Evolutionary conservation across 2,329 filamentous ascomycete genomes (phyloP).

Genomic region (Thielaviopsis euricoi): DNA sequence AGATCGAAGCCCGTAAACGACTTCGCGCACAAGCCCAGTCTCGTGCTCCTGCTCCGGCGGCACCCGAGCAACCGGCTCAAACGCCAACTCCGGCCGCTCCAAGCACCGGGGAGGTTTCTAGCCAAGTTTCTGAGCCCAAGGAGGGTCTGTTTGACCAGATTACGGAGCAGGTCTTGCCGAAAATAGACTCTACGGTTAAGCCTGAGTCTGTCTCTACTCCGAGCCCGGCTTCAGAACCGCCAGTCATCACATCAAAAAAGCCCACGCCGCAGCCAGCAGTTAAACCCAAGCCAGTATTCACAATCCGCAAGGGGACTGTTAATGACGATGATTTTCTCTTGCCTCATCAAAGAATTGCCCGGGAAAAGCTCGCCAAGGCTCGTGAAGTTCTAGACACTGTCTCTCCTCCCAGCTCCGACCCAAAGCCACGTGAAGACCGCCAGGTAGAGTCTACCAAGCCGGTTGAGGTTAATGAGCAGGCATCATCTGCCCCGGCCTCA

Average conservation of each 20-base stretch:
- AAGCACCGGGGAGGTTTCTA: too few relatives aligned
- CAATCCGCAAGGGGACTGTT: background rate
- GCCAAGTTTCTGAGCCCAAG: background rate
- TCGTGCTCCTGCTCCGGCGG: background rate
- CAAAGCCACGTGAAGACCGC: background rate
- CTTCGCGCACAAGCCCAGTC: background rate
- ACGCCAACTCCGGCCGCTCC: background rate
- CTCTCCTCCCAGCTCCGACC: background rate
- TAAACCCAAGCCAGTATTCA: background rate
- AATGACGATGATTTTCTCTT: background rate
- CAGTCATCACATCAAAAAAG: background rate
- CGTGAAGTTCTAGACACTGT: background rate
- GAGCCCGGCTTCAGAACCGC: background rate
- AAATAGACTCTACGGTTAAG: background rate
- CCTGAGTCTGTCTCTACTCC: background rate
- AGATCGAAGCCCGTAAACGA: conserved; percentile 4
- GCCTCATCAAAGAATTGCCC: background rate
- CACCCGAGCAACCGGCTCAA: background rate
- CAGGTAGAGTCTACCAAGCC: background rate
- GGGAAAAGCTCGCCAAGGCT: background rate
- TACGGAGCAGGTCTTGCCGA: background rate
- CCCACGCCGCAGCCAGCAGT: background rate
- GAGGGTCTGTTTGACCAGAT: background rate
- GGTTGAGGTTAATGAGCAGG: background rate
- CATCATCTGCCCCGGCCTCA: background rate